Percentiles rank a stretch among this genome's conserved stretches.
Conservation (phyloP, 2,329 filamentous ascomycete species). For the Alternaria rosae region DNA sequence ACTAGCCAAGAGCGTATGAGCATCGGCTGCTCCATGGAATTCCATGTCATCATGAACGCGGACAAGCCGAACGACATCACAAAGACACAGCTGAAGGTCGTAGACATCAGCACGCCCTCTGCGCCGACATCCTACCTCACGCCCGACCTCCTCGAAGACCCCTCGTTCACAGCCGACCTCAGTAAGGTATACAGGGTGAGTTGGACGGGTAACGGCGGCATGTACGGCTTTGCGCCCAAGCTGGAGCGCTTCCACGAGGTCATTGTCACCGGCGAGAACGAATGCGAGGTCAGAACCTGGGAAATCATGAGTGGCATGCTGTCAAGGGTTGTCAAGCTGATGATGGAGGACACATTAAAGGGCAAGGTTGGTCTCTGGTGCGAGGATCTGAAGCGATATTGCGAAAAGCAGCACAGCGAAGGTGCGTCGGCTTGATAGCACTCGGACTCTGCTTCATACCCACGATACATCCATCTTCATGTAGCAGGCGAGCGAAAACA, state of each 20-base stretch:
- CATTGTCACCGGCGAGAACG: slow-evolving; percentile 18
- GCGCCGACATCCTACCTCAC: slow-evolving; percentile 22
- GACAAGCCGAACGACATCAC: slow-evolving; percentile 13
- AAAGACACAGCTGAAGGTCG: slow-evolving; percentile 22
- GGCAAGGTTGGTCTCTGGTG: slow-evolving; percentile 29
- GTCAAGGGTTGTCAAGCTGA: slow-evolving; percentile 24
- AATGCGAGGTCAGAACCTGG: slow-evolving; percentile 32
- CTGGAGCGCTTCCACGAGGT: slow-evolving; percentile 31
- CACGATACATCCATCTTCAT: background rate
- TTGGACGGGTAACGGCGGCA: slow-evolving; percentile 27
- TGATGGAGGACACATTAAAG: slow-evolving; percentile 23
- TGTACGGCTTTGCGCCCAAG: slow-evolving; percentile 15
- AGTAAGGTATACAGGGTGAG: slow-evolving; percentile 27
- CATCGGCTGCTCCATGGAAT: slow-evolving; percentile 26
- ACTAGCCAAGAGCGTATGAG: slow-evolving; percentile 3
- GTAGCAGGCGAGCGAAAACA: background rate
- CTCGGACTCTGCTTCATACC: background rate
- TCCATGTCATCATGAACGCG: slow-evolving; percentile 28
- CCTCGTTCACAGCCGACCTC: slow-evolving; percentile 24
- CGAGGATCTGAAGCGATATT: slow-evolving; percentile 23
- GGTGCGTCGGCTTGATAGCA: background rate
- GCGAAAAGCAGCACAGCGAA: slow-evolving; percentile 12
- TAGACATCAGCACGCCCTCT: slow-evolving; percentile 26
- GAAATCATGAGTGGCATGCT: slow-evolving; percentile 31
- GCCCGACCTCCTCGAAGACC: slow-evolving; percentile 11